Evolutionary conservation across 31 red algal species (phyloP).

Genomic region (Porphyra umbilicalis): DNA sequence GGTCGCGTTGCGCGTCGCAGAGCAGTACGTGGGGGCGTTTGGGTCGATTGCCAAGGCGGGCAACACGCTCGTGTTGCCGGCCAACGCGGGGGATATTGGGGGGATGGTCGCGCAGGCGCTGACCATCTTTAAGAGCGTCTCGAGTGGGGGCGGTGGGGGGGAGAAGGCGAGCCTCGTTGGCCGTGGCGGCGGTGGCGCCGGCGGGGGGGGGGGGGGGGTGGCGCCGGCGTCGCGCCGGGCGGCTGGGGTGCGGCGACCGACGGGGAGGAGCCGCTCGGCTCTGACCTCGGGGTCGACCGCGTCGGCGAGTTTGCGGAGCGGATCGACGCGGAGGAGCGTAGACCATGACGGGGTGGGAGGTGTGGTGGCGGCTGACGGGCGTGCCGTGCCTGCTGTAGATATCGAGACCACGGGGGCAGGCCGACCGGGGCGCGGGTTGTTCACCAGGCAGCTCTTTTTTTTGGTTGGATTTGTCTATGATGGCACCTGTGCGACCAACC

Average conservation of each 20-base stretch:
- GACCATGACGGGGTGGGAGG: background rate
- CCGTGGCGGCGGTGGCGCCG: background rate
- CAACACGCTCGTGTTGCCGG: constrained; percentile 30
- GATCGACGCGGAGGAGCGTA: background rate
- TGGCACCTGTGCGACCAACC: no score
- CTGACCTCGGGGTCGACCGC: background rate
- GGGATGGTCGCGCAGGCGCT: constrained; percentile 29
- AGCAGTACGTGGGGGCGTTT: constrained; percentile 77
- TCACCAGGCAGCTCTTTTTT: no score
- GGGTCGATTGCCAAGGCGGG: constrained; percentile 41
- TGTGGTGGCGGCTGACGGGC: no score
- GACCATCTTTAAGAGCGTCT: constrained; percentile 20
- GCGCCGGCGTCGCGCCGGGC: background rate
- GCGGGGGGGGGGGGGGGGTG: background rate
- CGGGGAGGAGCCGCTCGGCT: background rate
- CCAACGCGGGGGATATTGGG: constrained; percentile 13
- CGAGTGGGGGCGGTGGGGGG: background rate
- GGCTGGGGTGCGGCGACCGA: background rate
- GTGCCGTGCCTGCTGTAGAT: no score
- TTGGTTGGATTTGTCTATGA: no score
- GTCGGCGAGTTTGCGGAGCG: background rate
- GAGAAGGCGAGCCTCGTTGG: background rate
- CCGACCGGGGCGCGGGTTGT: no score
- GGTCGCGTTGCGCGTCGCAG: constrained; percentile 67
- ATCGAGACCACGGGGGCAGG: no score